Conservation (phyloP, 345 rosid species). For the Corchorus olitorius region DNA sequence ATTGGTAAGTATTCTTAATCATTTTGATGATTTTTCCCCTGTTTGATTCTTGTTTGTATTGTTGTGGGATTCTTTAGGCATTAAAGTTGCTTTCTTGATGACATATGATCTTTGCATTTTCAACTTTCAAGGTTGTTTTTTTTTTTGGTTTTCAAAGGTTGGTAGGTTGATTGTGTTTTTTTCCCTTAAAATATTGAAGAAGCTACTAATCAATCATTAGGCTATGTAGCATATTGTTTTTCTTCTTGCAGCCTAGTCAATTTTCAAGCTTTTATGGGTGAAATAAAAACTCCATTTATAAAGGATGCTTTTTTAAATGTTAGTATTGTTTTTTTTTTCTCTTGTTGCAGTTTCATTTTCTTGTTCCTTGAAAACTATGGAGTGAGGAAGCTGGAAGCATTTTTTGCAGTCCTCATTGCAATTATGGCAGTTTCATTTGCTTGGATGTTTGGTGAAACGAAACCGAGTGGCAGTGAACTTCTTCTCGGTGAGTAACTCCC, state of each 20-base stretch:
- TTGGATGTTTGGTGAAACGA: constrained; percentile 95
- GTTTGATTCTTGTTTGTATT: not conserved
- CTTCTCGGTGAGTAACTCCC: constrained; percentile 54
- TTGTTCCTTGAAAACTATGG: constrained; percentile 93
- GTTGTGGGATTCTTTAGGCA: not conserved
- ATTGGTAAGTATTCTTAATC: constrained; percentile 57
- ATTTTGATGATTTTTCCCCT: not conserved
- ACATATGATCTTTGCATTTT: not conserved
- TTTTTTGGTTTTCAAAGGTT: not conserved
- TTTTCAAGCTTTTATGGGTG: not conserved
- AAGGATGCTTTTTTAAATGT: not conserved
- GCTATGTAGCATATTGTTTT: not conserved
- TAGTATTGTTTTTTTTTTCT: not conserved
- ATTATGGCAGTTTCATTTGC: constrained; percentile 87
- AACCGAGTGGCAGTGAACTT: constrained; percentile 79
- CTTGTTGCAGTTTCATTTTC: constrained; percentile 73
- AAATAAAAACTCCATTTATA: not conserved
- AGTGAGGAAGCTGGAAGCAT: constrained; percentile 87
- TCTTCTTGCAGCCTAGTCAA: no score
- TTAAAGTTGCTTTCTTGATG: not conserved
- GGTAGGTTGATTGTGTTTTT: not conserved
- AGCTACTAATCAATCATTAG: not conserved
- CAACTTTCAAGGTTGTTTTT: not conserved
- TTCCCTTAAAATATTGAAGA: not conserved
- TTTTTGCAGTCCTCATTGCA: constrained; percentile 81